A percentile compares a stretch with the other conserved stretches of the same genome.
phyloP scores from a whole-genome alignment of 257 asterid species.

The Verbena officinalis region DNA sequence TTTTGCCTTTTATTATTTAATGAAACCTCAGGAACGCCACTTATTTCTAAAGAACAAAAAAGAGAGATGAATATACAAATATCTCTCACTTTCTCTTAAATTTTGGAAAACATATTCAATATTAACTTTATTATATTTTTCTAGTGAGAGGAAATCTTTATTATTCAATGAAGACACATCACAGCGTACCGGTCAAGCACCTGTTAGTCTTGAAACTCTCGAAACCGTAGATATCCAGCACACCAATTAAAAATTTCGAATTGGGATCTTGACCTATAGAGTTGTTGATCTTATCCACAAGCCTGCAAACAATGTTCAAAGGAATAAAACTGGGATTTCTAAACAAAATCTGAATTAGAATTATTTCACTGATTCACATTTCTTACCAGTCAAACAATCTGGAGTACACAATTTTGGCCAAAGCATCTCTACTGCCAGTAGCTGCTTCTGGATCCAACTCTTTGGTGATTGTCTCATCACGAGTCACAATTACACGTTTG shows the following conservation, averaged over 20 bases:
- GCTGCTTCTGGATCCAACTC: slow-evolving; percentile 81
- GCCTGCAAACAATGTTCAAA: slow-evolving; percentile 40
- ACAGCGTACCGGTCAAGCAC: slow-evolving; percentile 99
- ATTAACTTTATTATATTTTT: neutral
- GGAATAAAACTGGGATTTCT: neutral
- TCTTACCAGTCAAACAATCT: slow-evolving; percentile 80
- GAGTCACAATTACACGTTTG: slow-evolving; percentile 76
- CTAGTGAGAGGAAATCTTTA: slow-evolving; percentile 2
- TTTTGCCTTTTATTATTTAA: too few species aligned
- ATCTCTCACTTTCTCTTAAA: neutral
- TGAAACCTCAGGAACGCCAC: neutral
- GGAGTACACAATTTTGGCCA: slow-evolving; percentile 72
- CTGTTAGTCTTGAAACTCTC: slow-evolving; percentile 99
- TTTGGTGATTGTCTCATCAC: slow-evolving; percentile 77
- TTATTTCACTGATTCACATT: neutral
- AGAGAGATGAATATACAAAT: neutral
- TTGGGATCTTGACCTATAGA: slow-evolving; percentile 60
- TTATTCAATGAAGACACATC: slow-evolving; percentile 39
- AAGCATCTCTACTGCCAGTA: slow-evolving; percentile 70
- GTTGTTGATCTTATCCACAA: slow-evolving; percentile 53
- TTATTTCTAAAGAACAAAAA: neutral
- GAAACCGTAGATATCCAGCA: slow-evolving; percentile 94
- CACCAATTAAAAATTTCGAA: slow-evolving; percentile 76
- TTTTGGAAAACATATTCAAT: neutral
- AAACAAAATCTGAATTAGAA: neutral